A percentile compares a stretch with the other conserved stretches of the same genome.
These are phyloP conservation scores for Hippophae tibetana DNA, from an alignment of 306 rosid genomes.

Conservation along the genomic window DNA sequence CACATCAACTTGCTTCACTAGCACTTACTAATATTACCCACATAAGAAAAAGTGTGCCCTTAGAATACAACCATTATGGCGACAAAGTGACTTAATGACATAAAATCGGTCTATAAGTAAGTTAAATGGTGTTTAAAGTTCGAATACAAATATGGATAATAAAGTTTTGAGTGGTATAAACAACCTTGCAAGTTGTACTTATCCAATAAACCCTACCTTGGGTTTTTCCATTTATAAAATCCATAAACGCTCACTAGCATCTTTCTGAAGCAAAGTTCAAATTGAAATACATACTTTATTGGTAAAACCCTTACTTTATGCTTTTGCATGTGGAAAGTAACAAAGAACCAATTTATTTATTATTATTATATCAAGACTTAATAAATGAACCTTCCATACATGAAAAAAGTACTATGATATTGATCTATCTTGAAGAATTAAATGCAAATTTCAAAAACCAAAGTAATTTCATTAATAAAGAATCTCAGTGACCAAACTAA, in stretches of 20 bases:
- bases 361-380: constrained; percentile 14
- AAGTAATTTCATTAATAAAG: constrained; percentile 4
- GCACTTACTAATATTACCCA: too few relatives aligned
- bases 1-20: too few relatives aligned
- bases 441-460: constrained; percentile 14
- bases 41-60: too few relatives aligned
- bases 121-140: too few relatives aligned
- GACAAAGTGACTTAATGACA: too few relatives aligned
- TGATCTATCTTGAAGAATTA: background rate
- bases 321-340: constrained; percentile 40
- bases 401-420: constrained; percentile 10
- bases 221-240: constrained; percentile 6
- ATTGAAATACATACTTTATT: constrained; percentile 9
- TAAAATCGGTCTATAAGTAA: too few relatives aligned
- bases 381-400: constrained; percentile 19
- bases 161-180: background rate
- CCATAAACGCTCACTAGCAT: background rate
- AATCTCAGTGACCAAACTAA: constrained; percentile 16
- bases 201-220: constrained; percentile 5
- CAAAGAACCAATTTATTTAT: constrained; percentile 9
- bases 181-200: background rate
- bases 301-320: constrained; percentile 20
- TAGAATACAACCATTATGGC: too few relatives aligned
- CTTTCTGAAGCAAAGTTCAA: constrained; percentile 10
- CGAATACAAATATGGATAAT: too few relatives aligned